Percentiles rank a stretch among this genome's conserved stretches.
Conservation (phyloP, 148 eudicot genomes). For the Cornus kousa region DNA sequence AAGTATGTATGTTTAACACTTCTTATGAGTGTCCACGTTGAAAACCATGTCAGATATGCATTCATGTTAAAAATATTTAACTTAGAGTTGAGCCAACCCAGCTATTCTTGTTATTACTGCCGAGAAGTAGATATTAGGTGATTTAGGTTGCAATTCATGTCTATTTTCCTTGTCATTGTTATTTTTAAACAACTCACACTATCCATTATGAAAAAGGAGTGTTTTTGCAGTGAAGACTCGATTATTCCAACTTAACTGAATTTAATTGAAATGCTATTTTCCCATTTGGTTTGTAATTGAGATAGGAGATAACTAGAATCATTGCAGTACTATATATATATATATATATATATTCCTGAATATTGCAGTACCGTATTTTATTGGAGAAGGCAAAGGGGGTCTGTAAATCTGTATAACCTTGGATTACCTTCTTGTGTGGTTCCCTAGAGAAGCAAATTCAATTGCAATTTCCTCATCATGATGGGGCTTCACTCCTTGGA, state of each 20-base stretch:
- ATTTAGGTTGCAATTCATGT: not conserved
- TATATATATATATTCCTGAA: too few relatives aligned
- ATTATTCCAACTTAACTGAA: too few relatives aligned
- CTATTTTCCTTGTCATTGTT: not conserved
- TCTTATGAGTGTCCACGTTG: not conserved
- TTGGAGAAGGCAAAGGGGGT: conserved; percentile 7
- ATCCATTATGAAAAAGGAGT: too few relatives aligned
- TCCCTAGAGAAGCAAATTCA: conserved; percentile 3
- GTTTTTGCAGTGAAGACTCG: too few relatives aligned
- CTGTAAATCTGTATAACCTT: too few relatives aligned
- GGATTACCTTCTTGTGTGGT: not conserved
- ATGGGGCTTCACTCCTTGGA: not conserved
- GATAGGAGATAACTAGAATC: not conserved
- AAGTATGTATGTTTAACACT: not conserved
- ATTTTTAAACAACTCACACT: too few relatives aligned
- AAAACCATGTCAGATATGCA: conserved; percentile 5
- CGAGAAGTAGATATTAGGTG: not conserved
- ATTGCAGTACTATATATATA: not conserved
- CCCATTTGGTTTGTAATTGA: too few relatives aligned
- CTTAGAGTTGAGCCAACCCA: not conserved
- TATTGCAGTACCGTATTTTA: not conserved
- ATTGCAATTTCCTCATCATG: not conserved
- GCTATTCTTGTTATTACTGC: not conserved
- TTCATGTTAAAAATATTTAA: not conserved
- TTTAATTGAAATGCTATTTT: too few relatives aligned